Percentiles rank a stretch among this genome's conserved stretches.
phyloP scores from a whole-genome alignment of 2,329 filamentous ascomycete species.

The Magnaporthiopsis poae region DNA sequence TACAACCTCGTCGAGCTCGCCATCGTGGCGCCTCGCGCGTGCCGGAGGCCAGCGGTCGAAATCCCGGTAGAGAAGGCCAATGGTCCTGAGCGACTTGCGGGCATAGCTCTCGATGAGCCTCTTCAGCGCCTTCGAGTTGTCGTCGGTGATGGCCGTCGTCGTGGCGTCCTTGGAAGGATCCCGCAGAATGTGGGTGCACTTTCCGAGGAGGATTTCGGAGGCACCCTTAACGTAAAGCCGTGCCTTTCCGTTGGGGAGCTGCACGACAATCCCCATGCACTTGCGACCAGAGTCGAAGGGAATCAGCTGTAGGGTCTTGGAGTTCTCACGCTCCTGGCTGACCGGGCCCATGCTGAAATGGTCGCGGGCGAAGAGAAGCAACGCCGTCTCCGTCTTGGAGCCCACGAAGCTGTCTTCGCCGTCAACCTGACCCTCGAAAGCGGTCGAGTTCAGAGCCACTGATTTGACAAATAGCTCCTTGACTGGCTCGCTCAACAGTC shows the following conservation, averaged over 20 bases:
- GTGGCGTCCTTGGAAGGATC: slow-evolving; percentile 38
- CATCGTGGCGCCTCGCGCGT: slow-evolving; percentile 34
- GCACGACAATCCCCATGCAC: slow-evolving; percentile 55
- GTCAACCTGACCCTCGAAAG: slow-evolving; percentile 65
- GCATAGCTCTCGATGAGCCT: slow-evolving; percentile 69
- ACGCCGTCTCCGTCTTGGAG: slow-evolving; percentile 67
- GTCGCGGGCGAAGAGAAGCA: slow-evolving; percentile 57
- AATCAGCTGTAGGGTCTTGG: slow-evolving; percentile 53
- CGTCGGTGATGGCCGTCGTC: slow-evolving; percentile 35
- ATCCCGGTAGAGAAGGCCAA: slow-evolving; percentile 73
- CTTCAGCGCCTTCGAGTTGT: slow-evolving; percentile 49
- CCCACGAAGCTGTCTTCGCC: slow-evolving; percentile 59
- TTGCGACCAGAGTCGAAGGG: slow-evolving; percentile 70
- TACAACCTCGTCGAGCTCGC: slow-evolving; percentile 31
- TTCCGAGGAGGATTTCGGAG: slow-evolving; percentile 51
- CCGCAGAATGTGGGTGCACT: slow-evolving; percentile 42
- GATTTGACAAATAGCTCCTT: slow-evolving; percentile 49
- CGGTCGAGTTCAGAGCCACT: slow-evolving; percentile 59
- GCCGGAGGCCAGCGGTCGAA: slow-evolving; percentile 76
- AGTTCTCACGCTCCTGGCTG: slow-evolving; percentile 48
- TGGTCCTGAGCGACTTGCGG: slow-evolving; percentile 69
- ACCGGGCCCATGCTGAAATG: slow-evolving; percentile 59
- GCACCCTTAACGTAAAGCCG: slow-evolving; percentile 55
- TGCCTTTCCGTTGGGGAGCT: slow-evolving; percentile 39
- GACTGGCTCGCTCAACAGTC: slow-evolving; percentile 34